Evolutionary conservation across 257 asterid genomes (phyloP), one percentile per base, ranked within the genome.

Genomic region (Plantago ovata): DNA sequence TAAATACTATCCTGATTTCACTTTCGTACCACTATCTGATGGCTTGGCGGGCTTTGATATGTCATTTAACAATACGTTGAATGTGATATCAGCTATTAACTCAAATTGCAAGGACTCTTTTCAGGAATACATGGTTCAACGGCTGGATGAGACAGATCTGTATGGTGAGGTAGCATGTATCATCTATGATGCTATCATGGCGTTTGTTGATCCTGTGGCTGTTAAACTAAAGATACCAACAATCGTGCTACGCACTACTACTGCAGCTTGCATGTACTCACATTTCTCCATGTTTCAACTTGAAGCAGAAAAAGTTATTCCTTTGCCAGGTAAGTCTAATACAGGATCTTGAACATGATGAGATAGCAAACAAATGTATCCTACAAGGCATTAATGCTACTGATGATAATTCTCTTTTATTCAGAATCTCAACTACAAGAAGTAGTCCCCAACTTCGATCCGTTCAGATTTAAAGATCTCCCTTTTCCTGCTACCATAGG

Each of bases 181-280:
- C 1, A 57, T 86, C 20, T 75, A 81, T 21, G 93, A 83, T 65
- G n/a, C 55, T 0, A 39, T 67, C 14, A 69, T 81, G 89, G 5
- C 7, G 42, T 85, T 83, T 24, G 83, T 44, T 0, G 75, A 71
- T 20, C 63, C 15, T 0, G 75, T 71, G 7, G 89, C 86, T 6
- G 22, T 10, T 3, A 38, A 46, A 33, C 47, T 86, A 2, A 54
- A 62, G 6, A 39, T 84, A 60, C 94, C 88, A 0, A 72, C 74
- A 12, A 69, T 84, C 6, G 65, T 81, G 54, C 71, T 86, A 9
- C 69, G 76, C 10, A 61, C 88, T 13, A 46, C 18, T 28, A 15
- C 40, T 12, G 81, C 81, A 10, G 61, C 73, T 13, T 77, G 16
- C 54, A 23, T 73, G 67, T 66, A 71, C 33, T 55, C 89, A 4